Conservation (phyloP, 495 filamentous ascomycete genomes). For the Pyrenula aspistea region DNA sequence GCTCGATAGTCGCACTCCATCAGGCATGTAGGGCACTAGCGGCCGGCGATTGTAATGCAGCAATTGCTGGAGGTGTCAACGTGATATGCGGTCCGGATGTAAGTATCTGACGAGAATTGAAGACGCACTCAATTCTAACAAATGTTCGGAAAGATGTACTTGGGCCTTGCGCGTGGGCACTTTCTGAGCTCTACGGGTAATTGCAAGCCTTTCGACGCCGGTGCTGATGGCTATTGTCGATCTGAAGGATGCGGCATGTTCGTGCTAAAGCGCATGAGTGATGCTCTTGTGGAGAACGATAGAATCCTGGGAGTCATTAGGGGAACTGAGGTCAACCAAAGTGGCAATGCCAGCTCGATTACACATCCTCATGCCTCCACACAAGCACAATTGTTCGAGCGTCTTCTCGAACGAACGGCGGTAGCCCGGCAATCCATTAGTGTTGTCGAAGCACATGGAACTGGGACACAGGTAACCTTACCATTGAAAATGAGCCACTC, state of each 20-base stretch:
- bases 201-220: constrained; percentile 61
- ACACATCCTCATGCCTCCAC: constrained; percentile 55
- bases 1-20: constrained; percentile 27
- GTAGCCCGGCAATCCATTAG: constrained; percentile 50
- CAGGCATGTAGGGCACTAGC: constrained; percentile 24
- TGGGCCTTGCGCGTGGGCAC: constrained; percentile 19
- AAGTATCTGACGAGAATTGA: too few species aligned
- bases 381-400: constrained; percentile 41
- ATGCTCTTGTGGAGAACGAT: constrained; percentile 51
- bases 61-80: constrained; percentile 33
- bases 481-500: too few species aligned
- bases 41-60: constrained; percentile 23
- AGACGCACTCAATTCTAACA: too few species aligned
- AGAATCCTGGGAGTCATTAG: constrained; percentile 50
- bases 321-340: constrained; percentile 53
- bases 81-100: too few species aligned
- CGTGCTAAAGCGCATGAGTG: constrained; percentile 51
- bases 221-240: constrained; percentile 64
- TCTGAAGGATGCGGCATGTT: constrained; percentile 54
- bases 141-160: constrained; percentile 1
- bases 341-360: constrained; percentile 52
- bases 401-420: constrained; percentile 41
- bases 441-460: constrained; percentile 70
- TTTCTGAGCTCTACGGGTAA: constrained; percentile 28
- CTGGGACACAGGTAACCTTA: constrained; percentile 16